Evolutionary conservation across 495 filamentous ascomycete genomes (phyloP).

Genomic region (Immersiella caudata): DNA sequence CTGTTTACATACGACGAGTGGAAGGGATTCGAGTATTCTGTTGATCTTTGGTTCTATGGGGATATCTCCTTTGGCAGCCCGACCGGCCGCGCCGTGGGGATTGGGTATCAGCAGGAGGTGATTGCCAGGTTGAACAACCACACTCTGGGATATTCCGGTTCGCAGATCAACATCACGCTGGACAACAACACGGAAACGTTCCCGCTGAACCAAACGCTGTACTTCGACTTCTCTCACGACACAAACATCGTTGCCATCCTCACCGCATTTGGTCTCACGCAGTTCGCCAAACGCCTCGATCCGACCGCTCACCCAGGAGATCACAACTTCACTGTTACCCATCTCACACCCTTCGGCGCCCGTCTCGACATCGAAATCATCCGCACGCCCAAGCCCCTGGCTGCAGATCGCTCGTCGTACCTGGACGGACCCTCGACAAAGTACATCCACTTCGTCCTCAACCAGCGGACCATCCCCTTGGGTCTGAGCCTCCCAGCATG

Average conservation of each 20-base stretch:
- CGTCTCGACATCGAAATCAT: conserved; percentile 68
- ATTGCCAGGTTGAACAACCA: conserved; percentile 60
- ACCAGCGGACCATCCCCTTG: conserved; percentile 64
- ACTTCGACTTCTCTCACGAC: conserved; percentile 86
- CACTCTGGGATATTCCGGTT: conserved; percentile 52
- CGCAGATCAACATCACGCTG: conserved; percentile 68
- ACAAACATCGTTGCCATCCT: conserved; percentile 76
- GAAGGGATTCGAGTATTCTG: conserved; percentile 70
- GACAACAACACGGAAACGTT: conserved; percentile 67
- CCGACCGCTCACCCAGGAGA: conserved; percentile 45
- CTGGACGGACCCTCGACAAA: conserved; percentile 43
- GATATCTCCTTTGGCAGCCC: conserved; percentile 62
- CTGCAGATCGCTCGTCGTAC: conserved; percentile 45
- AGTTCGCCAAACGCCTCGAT: conserved; percentile 57
- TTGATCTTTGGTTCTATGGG: conserved; percentile 64
- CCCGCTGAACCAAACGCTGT: conserved; percentile 66
- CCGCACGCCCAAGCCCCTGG: conserved; percentile 55
- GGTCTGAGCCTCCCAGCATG: conserved; percentile 60
- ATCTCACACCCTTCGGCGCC: conserved; percentile 62
- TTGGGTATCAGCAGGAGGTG: conserved; percentile 66
- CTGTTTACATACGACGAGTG: conserved; percentile 74
- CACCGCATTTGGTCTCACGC: conserved; percentile 73
- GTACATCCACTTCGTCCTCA: conserved; percentile 67
- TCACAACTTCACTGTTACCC: conserved; percentile 57
- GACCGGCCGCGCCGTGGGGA: conserved; percentile 62